These are phyloP conservation scores for Aureobasidium sp. DNA, from an alignment of 2,329 filamentous ascomycete species.

Conservation along the genomic window DNA sequence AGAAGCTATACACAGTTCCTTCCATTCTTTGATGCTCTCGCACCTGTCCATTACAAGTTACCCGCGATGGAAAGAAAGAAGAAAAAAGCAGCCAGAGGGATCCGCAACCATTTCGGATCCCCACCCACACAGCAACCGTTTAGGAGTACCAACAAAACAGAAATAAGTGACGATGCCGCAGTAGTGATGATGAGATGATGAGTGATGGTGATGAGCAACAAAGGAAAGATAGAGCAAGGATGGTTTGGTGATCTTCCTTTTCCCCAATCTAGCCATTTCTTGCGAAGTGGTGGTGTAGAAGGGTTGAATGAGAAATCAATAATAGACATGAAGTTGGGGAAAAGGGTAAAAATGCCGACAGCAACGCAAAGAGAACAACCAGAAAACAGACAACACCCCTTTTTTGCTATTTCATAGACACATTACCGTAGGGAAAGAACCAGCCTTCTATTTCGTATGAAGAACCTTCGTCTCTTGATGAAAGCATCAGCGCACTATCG, in stretches of 20 bases:
- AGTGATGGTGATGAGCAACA: neutral
- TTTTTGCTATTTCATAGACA: slow-evolving; percentile 3
- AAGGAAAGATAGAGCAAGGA: neutral
- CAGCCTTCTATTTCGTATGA: neutral
- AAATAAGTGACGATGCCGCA: neutral
- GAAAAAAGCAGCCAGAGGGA: neutral
- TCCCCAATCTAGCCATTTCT: neutral
- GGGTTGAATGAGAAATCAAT: neutral
- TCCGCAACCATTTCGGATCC: neutral
- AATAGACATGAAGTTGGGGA: neutral
- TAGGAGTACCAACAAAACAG: neutral
- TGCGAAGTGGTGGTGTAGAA: neutral
- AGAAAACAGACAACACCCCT: neutral
- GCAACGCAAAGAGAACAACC: slow-evolving; percentile 1
- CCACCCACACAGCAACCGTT: slow-evolving; percentile 5
- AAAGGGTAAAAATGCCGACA: neutral
- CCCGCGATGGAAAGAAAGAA: neutral
- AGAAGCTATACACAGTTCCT: neutral
- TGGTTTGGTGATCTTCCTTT: neutral
- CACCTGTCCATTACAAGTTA: slow-evolving; percentile 4
- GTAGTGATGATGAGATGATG: neutral
- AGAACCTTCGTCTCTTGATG: neutral
- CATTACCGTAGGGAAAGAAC: slow-evolving; percentile 5
- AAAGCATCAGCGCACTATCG: neutral
- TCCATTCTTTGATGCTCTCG: neutral